Evolutionary conservation across 2,329 filamentous ascomycete genomes (phyloP).

Genomic region (Epichloe coenophiala): DNA sequence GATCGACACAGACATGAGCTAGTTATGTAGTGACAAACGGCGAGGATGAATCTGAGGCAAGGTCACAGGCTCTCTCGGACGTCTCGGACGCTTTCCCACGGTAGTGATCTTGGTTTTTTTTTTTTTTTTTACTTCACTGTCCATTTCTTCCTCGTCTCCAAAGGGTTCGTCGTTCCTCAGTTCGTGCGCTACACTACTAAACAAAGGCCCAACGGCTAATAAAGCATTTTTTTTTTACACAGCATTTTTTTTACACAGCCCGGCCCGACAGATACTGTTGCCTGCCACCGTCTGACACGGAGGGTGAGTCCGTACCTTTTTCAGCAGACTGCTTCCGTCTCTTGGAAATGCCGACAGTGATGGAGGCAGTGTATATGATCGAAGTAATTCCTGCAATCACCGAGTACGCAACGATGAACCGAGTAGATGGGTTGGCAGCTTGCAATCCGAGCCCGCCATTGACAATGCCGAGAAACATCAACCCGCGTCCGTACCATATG

Average conservation of each 20-base stretch:
- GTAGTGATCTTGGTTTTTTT: not conserved
- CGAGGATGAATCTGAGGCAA: too few species aligned
- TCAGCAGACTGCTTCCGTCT: not conserved
- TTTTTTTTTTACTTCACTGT: not conserved
- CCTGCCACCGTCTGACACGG: not conserved
- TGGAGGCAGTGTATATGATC: conserved; percentile 25
- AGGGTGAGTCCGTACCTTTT: not conserved
- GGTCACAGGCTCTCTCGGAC: too few species aligned
- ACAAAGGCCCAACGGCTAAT: too few species aligned
- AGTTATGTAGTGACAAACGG: too few species aligned
- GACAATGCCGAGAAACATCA: conserved; percentile 46
- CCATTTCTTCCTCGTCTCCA: not conserved
- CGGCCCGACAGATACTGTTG: not conserved
- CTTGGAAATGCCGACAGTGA: not conserved
- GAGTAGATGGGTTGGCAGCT: conserved; percentile 27
- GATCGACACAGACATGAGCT: too few species aligned
- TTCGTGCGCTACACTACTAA: too few species aligned
- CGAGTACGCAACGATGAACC: conserved; percentile 39
- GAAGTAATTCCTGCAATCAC: conserved; percentile 39
- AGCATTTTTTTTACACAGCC: not conserved
- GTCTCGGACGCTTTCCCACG: too few species aligned
- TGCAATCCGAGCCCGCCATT: conserved; percentile 51
- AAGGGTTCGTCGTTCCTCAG: too few species aligned
- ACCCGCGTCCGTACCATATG: conserved; percentile 46
- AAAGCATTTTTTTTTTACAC: not conserved